A percentile compares a stretch with the other conserved stretches of the same genome.
Conservation (phyloP, 306 rosid genomes). For the Abrus pulchellus region DNA sequence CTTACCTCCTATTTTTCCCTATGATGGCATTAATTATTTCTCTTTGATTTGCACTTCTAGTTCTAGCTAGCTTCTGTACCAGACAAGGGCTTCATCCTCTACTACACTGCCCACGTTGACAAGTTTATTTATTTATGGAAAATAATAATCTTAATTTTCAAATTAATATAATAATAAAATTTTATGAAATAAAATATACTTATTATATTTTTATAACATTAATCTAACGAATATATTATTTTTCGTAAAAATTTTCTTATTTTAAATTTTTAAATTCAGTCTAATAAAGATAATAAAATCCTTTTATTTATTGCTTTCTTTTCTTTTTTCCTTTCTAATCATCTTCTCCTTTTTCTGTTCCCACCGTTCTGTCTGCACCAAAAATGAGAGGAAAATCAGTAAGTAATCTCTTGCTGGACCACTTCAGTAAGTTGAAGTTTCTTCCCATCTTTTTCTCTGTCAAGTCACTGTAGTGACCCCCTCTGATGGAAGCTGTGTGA, state of each 20-base stretch:
- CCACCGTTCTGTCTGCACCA: conserved; percentile 69
- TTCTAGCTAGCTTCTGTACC: conserved; percentile 23
- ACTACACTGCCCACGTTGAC: conserved; percentile 38
- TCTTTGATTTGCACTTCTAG: conserved; percentile 48
- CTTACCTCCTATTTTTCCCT: conserved; percentile 42
- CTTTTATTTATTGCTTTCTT: conserved; percentile 34
- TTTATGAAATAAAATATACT: too few relatives aligned
- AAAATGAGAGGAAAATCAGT: conserved; percentile 49
- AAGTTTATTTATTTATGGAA: too few relatives aligned
- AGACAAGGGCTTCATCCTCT: conserved; percentile 44
- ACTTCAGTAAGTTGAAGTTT: conserved; percentile 42
- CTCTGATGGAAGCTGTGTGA: conserved; percentile 28
- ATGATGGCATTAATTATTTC: conserved; percentile 48
- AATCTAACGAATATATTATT: too few relatives aligned
- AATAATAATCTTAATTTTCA: too few relatives aligned
- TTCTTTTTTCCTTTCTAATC: conserved; percentile 55
- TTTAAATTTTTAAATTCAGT: too few relatives aligned
- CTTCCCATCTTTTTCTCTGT: conserved; percentile 29
- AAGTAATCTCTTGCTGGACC: conserved; percentile 49
- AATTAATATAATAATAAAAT: too few relatives aligned
- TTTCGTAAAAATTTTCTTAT: too few relatives aligned
- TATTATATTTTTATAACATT: too few relatives aligned
- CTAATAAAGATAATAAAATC: too few relatives aligned
- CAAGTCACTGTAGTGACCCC: conserved; percentile 35
- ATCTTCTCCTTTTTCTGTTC: conserved; percentile 57